A percentile compares a stretch with the other conserved stretches of the same genome.
Evolutionary conservation across 75 land plant species (phyloP).

Genomic region (Picea sitchensis): DNA sequence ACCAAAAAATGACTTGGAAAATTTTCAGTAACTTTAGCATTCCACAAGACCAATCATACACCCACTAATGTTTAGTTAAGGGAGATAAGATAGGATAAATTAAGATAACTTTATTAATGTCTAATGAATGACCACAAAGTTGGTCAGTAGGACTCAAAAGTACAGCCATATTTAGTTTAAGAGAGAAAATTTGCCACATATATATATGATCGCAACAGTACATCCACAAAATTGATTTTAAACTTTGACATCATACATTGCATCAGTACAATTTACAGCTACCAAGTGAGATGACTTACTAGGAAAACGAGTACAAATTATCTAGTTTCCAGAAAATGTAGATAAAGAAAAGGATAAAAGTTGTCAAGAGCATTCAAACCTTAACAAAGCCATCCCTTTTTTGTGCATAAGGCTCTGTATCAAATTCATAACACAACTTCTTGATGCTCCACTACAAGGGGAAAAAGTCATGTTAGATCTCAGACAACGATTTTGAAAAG

Average conservation of each 20-base stretch:
- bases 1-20: too few relatives aligned
- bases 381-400: constrained; percentile 54
- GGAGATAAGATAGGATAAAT: too few relatives aligned
- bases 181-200: too few relatives aligned
- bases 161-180: too few relatives aligned
- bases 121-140: too few relatives aligned
- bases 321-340: background rate
- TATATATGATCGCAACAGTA: too few relatives aligned
- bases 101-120: too few relatives aligned
- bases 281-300: background rate
- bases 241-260: background rate
- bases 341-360: background rate
- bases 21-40: too few relatives aligned
- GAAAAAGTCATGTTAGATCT: background rate
- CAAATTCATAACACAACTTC: constrained; percentile 85
- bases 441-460: constrained; percentile 72
- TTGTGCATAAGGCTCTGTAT: constrained; percentile 82
- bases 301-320: background rate
- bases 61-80: too few relatives aligned
- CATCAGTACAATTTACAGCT: background rate
- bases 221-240: too few relatives aligned
- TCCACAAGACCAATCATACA: too few relatives aligned
- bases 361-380: constrained; percentile 23
- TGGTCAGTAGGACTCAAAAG: too few relatives aligned
- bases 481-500: background rate